Evolutionary conservation across 2,329 filamentous ascomycete species (phyloP).

Genomic region (Aspergillus sp.): DNA sequence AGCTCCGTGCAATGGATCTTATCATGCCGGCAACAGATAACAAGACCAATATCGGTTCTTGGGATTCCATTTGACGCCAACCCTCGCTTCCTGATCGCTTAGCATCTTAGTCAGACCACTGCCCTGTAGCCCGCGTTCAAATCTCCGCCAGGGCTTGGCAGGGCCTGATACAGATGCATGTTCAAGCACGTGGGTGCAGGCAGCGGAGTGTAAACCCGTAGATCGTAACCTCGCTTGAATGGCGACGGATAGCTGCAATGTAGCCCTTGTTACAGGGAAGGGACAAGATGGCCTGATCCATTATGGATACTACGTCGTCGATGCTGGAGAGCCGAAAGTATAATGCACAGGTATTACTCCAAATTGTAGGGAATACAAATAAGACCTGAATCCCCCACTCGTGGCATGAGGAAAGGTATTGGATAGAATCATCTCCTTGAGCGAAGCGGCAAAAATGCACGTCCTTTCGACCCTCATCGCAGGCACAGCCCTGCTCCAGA

Average conservation of each 20-base stretch:
- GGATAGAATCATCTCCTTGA: background rate
- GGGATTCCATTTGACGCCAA: background rate
- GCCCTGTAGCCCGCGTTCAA: background rate
- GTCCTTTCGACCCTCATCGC: constrained; percentile 2
- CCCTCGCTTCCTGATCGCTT: too few species aligned
- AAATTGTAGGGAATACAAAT: background rate
- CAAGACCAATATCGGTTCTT: background rate
- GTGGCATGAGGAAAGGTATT: background rate
- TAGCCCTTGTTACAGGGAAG: background rate
- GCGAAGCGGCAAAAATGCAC: background rate
- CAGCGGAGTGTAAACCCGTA: background rate
- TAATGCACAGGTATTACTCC: background rate
- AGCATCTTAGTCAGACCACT: background rate
- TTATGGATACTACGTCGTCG: background rate
- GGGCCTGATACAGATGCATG: background rate
- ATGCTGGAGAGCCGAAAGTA: background rate
- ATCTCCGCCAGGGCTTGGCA: background rate
- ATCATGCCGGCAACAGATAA: background rate
- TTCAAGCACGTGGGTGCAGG: background rate
- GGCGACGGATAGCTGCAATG: background rate
- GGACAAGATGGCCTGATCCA: background rate
- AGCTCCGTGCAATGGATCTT: background rate
- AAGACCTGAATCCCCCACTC: background rate
- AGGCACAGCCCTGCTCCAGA: constrained; percentile 3
- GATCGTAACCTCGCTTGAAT: background rate